Evolutionary conservation across 2,329 filamentous ascomycete genomes (phyloP), one percentile per base, ranked within the genome.

Genomic region (Mollisia scopiformis): DNA sequence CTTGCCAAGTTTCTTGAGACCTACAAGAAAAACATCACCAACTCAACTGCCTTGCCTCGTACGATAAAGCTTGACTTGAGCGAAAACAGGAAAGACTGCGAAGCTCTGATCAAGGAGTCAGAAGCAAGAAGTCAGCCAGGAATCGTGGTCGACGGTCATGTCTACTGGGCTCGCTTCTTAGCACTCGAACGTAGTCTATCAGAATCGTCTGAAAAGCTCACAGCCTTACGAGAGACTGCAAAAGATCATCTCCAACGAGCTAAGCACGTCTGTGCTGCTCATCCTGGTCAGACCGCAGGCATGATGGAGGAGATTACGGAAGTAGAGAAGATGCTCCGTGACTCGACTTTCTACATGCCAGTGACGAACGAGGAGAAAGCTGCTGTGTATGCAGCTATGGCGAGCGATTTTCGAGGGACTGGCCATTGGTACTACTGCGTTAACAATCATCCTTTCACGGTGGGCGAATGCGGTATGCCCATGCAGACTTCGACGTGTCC

Each of bases 381-480:
- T 33, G 30, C 49, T 33, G 27, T 31, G 21, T 51, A 31, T 33
- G 49, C 30, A 19, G 49, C 27, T 13, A 31, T 51, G 49, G 49
- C 30, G 23, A 33, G 27, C n/a, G 28, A 33, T 21, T 51, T 51
- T 19, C 10, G 19, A 19, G 49, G 43, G 6, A 47, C 80, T 0
- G 86, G 87, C 0, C 84, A 87, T 62, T 89, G 85, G 86, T 88
- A 88, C 0, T 56, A 62, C 13, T 88, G 85, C 58, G 71, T 62
- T 19, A 84, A 85, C 55, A 80, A 80, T 3, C 84, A 88, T 54
- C 57, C 63, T 62, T 88, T 90, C 64, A 84, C 86, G 0, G 80
- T 90, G 16, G 86, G 86, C 0, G 84, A 89, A 61, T 89, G 87
- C 65, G 87, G 87, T 0, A 84, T 85, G 79, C 84, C 88, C 0